A percentile compares a stretch with the other conserved stretches of the same genome.
These are phyloP conservation scores for Wickerhamiella alocasiicola DNA, from an alignment of 805 yeast species.

Conservation along the genomic window DNA sequence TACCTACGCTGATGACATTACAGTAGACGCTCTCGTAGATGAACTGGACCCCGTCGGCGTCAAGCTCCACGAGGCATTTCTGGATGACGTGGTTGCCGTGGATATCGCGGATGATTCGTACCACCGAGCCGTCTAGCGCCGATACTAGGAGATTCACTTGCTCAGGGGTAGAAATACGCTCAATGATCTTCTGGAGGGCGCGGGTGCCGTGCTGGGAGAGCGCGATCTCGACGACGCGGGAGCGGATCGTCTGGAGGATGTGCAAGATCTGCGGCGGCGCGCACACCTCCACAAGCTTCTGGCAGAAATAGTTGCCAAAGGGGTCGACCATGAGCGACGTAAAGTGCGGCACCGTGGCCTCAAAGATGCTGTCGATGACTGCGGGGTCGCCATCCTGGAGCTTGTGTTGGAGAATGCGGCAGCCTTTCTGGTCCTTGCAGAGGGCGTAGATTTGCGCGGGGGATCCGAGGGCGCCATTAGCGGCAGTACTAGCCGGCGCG, in stretches of 20 bases:
- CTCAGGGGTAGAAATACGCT: constrained; percentile 56
- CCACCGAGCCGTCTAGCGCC: constrained; percentile 57
- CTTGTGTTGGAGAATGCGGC: constrained; percentile 81
- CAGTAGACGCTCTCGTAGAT: constrained; percentile 74
- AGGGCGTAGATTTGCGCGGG: constrained; percentile 53
- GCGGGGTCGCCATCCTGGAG: constrained; percentile 39
- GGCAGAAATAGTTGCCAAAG: constrained; percentile 92
- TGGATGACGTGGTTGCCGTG: constrained; percentile 97
- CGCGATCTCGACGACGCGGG: constrained; percentile 67
- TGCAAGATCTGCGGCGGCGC: constrained; percentile 53
- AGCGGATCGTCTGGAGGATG: constrained; percentile 58
- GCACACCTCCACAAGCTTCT: constrained; percentile 74
- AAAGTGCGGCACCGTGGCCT: constrained; percentile 64
- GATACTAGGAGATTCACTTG: constrained; percentile 50
- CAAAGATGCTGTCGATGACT: constrained; percentile 45
- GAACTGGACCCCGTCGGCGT: constrained; percentile 63
- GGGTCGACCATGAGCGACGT: constrained; percentile 88
- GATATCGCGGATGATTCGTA: constrained; percentile 68
- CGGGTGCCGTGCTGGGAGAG: constrained; percentile 93
- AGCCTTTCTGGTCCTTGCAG: constrained; percentile 95
- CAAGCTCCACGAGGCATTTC: constrained; percentile 68
- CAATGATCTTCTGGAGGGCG: constrained; percentile 85
- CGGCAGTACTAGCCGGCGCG: not conserved
- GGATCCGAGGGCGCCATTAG: not conserved
- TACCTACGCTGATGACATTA: constrained; percentile 70